Conservation (phyloP, 352 stramenopile species). For the Phytophthora hybrid region DNA sequence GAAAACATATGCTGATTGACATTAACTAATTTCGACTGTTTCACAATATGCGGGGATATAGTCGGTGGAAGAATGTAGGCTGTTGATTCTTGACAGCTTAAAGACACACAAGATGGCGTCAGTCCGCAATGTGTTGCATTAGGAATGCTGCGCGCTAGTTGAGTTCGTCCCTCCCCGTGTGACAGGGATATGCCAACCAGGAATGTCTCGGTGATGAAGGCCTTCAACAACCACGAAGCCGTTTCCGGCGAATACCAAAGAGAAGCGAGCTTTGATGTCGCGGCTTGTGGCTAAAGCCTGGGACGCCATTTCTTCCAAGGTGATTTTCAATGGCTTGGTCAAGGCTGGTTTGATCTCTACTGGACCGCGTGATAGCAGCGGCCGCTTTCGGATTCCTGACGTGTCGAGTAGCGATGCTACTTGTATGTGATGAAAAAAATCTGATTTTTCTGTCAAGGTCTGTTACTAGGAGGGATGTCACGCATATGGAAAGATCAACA, state of each 20-base stretch:
- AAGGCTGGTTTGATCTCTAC: neutral
- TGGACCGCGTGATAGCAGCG: neutral
- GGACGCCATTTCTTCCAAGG: neutral
- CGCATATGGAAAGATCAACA: too few relatives aligned
- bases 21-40: neutral
- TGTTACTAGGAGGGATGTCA: too few relatives aligned
- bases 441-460: too few relatives aligned
- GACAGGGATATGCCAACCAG: conserved; percentile 25
- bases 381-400: neutral
- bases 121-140: conserved; percentile 7
- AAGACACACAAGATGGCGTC: conserved; percentile 15
- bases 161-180: conserved; percentile 22
- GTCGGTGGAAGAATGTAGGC: neutral
- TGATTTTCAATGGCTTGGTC: conserved; percentile 6
- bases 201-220: conserved; percentile 24
- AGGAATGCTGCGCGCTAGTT: conserved; percentile 21
- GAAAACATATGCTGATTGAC: too few relatives aligned
- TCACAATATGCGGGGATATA: neutral
- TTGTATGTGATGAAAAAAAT: conserved; percentile 10
- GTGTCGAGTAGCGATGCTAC: neutral
- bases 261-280: conserved; percentile 5
- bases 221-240: conserved; percentile 19
- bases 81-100: conserved; percentile 6
- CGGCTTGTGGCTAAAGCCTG: conserved; percentile 6
- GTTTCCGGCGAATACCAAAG: neutral